Conservation (phyloP, 768 basidiomycete species). For the Leccinum uliginosum region DNA sequence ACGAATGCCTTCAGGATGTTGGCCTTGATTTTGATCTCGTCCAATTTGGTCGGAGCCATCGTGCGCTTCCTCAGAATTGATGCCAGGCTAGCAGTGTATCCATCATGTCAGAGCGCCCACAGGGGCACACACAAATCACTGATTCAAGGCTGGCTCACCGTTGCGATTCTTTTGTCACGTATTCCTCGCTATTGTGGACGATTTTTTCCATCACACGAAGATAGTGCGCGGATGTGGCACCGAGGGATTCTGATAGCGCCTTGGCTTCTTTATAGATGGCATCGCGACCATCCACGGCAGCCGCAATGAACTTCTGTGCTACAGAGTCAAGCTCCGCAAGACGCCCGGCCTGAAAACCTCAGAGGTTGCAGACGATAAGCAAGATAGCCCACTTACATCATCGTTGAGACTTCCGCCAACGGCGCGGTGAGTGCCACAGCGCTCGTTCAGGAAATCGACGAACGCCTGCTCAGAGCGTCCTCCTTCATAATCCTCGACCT, state of each 20-base stretch:
- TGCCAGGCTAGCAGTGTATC: slow-evolving; percentile 46
- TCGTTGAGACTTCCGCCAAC: slow-evolving; percentile 79
- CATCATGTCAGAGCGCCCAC: slow-evolving; percentile 5
- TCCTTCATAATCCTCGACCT: slow-evolving; percentile 63
- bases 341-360: slow-evolving; percentile 67
- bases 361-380: neutral
- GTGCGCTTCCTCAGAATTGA: slow-evolving; percentile 75
- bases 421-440: slow-evolving; percentile 81
- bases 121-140: neutral
- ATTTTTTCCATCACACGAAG: slow-evolving; percentile 89
- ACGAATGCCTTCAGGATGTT: slow-evolving; percentile 76
- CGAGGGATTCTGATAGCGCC: slow-evolving; percentile 43
- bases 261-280: slow-evolving; percentile 65
- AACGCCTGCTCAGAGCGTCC: slow-evolving; percentile 73
- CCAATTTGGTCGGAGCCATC: slow-evolving; percentile 75
- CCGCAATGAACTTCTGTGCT: slow-evolving; percentile 69
- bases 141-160: slow-evolving; percentile 52
- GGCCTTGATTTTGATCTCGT: slow-evolving; percentile 89
- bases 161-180: slow-evolving; percentile 80
- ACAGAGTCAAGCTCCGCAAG: slow-evolving; percentile 70
- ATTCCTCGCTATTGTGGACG: slow-evolving; percentile 60
- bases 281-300: slow-evolving; percentile 51
- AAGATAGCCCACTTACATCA: slow-evolving; percentile 37
- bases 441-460: slow-evolving; percentile 74
- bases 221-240: slow-evolving; percentile 68